Evolutionary conservation across 1,139 yeast genomes (phyloP).

Genomic region (Lodderomyces parapsilosis): DNA sequence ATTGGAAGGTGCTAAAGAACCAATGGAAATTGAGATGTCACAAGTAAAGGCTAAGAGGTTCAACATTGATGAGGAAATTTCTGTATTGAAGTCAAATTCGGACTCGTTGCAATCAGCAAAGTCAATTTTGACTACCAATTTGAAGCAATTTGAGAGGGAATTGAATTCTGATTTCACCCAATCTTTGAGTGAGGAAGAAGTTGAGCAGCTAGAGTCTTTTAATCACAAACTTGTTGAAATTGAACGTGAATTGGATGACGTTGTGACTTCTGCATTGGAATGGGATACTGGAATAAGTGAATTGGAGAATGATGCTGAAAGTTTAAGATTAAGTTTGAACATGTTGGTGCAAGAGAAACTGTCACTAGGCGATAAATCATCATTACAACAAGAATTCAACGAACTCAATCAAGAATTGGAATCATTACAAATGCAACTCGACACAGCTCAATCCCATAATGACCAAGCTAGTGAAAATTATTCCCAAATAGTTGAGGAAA

Average conservation of each 20-base stretch:
- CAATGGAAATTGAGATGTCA: constrained; percentile 41
- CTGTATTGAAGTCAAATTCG: constrained; percentile 20
- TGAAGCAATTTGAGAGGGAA: constrained; percentile 50
- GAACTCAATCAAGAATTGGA: constrained; percentile 32
- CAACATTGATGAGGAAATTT: constrained; percentile 42
- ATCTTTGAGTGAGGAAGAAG: constrained; percentile 44
- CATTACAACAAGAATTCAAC: constrained; percentile 38
- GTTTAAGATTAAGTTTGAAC: constrained; percentile 28
- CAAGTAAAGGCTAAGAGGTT: constrained; percentile 40
- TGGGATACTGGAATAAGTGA: constrained; percentile 52
- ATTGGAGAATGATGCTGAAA: constrained; percentile 58
- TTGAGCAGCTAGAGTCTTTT: constrained; percentile 35
- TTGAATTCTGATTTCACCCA: constrained; percentile 53
- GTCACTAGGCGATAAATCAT: constrained; percentile 6
- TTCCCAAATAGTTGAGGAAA: constrained; percentile 27
- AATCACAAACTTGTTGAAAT: constrained; percentile 36
- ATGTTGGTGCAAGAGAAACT: constrained; percentile 10
- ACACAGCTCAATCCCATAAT: constrained; percentile 21
- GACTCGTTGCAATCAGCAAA: constrained; percentile 25
- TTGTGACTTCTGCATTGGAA: constrained; percentile 44
- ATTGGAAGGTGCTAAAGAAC: constrained; percentile 41
- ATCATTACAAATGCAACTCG: constrained; percentile 22
- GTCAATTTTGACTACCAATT: constrained; percentile 26
- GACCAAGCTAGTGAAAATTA: constrained; percentile 20
- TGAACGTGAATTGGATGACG: constrained; percentile 41